Conservation (phyloP, 208 protist genomes). For the Trypanosoma vivax region DNA sequence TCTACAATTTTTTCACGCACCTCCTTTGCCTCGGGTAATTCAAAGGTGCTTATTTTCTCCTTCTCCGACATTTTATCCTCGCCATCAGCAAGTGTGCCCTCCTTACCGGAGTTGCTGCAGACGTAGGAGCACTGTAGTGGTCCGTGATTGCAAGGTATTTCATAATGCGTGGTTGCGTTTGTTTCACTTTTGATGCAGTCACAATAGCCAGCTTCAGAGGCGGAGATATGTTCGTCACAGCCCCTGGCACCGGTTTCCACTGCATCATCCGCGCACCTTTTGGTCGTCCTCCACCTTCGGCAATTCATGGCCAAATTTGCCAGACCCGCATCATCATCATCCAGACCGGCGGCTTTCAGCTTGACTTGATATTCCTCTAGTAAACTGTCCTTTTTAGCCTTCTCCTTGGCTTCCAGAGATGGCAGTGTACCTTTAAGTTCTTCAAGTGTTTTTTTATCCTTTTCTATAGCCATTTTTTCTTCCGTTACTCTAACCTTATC, state of each 20-base stretch:
- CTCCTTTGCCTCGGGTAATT: slow-evolving; percentile 24
- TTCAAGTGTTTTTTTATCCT: slow-evolving; percentile 4
- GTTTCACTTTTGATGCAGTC: slow-evolving; percentile 25
- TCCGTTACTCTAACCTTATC: slow-evolving; percentile 14
- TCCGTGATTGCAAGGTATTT: slow-evolving; percentile 30
- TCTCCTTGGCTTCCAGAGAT: slow-evolving; percentile 20
- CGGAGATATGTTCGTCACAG: slow-evolving; percentile 29
- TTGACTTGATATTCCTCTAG: slow-evolving; percentile 20
- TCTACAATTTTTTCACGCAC: slow-evolving; percentile 12
- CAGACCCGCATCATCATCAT: slow-evolving; percentile 3
- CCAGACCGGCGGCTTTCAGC: slow-evolving; percentile 10
- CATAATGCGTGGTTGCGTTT: slow-evolving; percentile 2
- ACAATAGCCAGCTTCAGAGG: slow-evolving; percentile 41
- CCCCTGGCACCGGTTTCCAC: slow-evolving; percentile 23
- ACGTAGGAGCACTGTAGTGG: slow-evolving; percentile 42
- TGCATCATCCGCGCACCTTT: slow-evolving; percentile 24
- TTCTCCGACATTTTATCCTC: slow-evolving; percentile 2
- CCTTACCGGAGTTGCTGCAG: slow-evolving; percentile 29
- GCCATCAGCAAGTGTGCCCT: slow-evolving; percentile 2
- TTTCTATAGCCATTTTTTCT: slow-evolving; percentile 14
- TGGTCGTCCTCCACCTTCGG: slow-evolving; percentile 40
- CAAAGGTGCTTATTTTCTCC: slow-evolving; percentile 21
- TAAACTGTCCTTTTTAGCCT: slow-evolving; percentile 22
- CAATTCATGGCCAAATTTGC: slow-evolving; percentile 11
- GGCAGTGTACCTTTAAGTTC: slow-evolving; percentile 8